These are phyloP conservation scores for Pichia sp. DNA, from an alignment of 1,139 yeast genomes.

Conservation along the genomic window DNA sequence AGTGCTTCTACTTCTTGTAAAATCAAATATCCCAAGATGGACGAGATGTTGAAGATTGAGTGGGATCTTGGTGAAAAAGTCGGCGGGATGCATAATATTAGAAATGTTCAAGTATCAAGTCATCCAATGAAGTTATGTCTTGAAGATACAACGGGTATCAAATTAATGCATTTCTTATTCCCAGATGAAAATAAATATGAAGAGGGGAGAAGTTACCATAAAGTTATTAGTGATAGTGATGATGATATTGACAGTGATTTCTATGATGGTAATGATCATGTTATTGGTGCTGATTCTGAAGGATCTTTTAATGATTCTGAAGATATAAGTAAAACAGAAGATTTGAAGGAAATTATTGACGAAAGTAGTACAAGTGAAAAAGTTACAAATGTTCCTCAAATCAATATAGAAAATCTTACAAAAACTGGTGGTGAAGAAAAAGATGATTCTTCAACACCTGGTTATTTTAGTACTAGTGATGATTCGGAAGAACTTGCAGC, in stretches of 20 bases:
- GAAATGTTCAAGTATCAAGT: conserved; percentile 45
- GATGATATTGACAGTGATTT: conserved; percentile 4
- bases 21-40: neutral
- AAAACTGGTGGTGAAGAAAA: conserved; percentile 3
- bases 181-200: conserved; percentile 30
- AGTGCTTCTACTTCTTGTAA: neutral
- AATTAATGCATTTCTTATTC: conserved; percentile 50
- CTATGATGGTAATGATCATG: neutral
- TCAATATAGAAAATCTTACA: no score
- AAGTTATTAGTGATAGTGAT: neutral
- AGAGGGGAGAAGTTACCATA: no score
- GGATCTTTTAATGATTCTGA: conserved; percentile 7
- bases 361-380: neutral
- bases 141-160: conserved; percentile 57
- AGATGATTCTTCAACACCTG: neutral
- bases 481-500: neutral
- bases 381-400: no score
- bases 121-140: conserved; percentile 51
- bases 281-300: neutral
- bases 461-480: neutral
- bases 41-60: conserved; percentile 37
- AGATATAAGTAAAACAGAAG: neutral
- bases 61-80: conserved; percentile 65
- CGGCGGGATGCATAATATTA: conserved; percentile 63
- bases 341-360: neutral